Evolutionary conservation across 768 basidiomycete genomes (phyloP).

Genomic region (Hysterangium stoloniferum): DNA sequence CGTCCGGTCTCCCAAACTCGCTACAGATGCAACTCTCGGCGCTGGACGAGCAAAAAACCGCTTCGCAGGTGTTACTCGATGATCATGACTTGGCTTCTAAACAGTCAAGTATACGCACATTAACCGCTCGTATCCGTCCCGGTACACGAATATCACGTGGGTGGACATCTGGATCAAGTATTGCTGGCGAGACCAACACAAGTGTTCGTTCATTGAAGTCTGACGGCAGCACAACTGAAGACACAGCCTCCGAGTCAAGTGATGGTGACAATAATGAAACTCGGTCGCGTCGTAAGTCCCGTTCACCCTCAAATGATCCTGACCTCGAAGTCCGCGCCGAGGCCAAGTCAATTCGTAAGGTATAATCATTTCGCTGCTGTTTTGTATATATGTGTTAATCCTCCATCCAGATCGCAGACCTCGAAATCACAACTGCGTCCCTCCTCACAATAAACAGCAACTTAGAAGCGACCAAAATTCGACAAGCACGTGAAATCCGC

Average conservation of each 20-base stretch:
- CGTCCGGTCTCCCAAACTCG: too few relatives aligned
- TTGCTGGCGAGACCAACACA: slow-evolving; percentile 14
- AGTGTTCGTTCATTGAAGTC: slow-evolving; percentile 12
- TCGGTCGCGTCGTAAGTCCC: neutral
- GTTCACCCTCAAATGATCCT: slow-evolving; percentile 9
- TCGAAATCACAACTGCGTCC: slow-evolving; percentile 86
- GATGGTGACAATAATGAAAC: slow-evolving; percentile 8
- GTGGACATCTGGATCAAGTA: slow-evolving; percentile 18
- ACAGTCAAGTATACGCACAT: too few relatives aligned
- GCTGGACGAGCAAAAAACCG: neutral
- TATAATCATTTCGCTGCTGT: slow-evolving; percentile 23
- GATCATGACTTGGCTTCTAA: neutral
- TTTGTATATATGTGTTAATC: neutral
- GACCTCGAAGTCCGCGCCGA: slow-evolving; percentile 43
- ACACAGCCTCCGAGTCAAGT: slow-evolving; percentile 4
- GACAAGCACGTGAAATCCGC: slow-evolving; percentile 78
- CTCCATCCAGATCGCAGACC: slow-evolving; percentile 67
- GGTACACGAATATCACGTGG: slow-evolving; percentile 33
- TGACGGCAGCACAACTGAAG: neutral
- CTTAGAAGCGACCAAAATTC: slow-evolving; percentile 71
- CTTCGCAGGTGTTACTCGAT: neutral
- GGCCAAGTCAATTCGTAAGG: slow-evolving; percentile 86
- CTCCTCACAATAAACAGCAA: slow-evolving; percentile 78
- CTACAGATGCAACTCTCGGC: too few relatives aligned
- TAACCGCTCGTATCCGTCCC: slow-evolving; percentile 25